Evolutionary conservation across 2,329 filamentous ascomycete genomes (phyloP).

Genomic region (Elsinoe batatas): DNA sequence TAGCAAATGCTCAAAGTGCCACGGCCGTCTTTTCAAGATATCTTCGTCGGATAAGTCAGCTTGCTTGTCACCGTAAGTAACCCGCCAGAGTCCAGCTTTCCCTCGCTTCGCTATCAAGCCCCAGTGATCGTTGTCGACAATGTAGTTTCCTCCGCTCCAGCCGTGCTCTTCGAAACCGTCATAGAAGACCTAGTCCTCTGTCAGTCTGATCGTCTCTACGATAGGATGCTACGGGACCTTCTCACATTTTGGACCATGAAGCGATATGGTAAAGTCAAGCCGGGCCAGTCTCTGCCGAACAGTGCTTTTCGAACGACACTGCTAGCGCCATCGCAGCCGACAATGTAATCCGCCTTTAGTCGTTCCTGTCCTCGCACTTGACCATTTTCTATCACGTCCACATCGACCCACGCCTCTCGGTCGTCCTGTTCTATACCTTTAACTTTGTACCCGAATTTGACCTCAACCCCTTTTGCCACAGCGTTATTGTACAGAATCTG

Average conservation of each 20-base stretch:
- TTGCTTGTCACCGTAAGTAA: constrained; percentile 31
- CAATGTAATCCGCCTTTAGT: constrained; percentile 42
- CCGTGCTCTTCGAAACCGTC: not conserved
- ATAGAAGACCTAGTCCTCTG: not conserved
- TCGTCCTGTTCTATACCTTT: constrained; percentile 19
- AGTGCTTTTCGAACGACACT: constrained; percentile 36
- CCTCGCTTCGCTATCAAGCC: constrained; percentile 20
- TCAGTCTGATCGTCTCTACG: not conserved
- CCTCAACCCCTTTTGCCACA: constrained; percentile 20
- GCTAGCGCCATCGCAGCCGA: constrained; percentile 48
- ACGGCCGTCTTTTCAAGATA: constrained; percentile 17
- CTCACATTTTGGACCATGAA: constrained; percentile 27
- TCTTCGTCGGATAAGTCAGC: constrained; percentile 22
- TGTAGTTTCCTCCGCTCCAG: not conserved
- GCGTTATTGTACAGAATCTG: constrained; percentile 21
- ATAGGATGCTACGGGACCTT: not conserved
- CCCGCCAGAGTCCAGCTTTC: constrained; percentile 31
- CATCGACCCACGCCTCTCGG: constrained; percentile 21
- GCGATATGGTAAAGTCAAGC: constrained; percentile 14
- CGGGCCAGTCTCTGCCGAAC: constrained; percentile 18
- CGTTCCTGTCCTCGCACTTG: constrained; percentile 16
- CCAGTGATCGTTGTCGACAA: constrained; percentile 28
- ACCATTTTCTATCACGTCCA: constrained; percentile 18
- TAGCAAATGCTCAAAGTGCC: constrained; percentile 21
- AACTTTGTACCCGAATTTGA: constrained; percentile 20